Evolutionary conservation across 176 grass and related monocot genomes (phyloP).

Genomic region (Pharus latifolius): DNA sequence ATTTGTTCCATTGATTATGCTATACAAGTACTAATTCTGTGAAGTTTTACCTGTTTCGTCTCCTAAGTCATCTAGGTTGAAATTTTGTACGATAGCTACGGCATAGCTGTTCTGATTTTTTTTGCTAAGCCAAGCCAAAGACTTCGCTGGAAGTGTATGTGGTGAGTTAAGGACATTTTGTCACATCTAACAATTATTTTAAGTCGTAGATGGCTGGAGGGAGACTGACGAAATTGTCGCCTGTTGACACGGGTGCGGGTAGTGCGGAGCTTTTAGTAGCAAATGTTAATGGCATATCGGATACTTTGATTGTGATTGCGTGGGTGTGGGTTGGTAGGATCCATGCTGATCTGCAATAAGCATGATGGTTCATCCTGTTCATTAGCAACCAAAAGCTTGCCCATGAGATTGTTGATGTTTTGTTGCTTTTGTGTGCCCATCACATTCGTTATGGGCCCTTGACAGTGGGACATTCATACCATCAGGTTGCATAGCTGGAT

Average conservation of each 20-base stretch:
- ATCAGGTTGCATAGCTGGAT: not conserved
- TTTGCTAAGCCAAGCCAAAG: not conserved
- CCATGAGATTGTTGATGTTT: not conserved
- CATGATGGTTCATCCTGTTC: not conserved
- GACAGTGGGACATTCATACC: not conserved
- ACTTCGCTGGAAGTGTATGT: not conserved
- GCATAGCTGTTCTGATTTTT: not conserved
- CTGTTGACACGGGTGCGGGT: not conserved
- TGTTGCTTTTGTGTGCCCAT: not conserved
- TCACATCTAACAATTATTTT: not conserved
- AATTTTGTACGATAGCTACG: not conserved
- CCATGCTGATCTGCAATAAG: not conserved
- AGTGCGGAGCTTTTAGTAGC: not conserved
- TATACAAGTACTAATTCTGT: not conserved
- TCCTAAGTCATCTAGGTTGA: not conserved
- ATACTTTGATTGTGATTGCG: not conserved
- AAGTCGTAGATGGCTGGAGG: not conserved
- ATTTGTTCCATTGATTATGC: not conserved
- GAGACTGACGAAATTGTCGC: not conserved
- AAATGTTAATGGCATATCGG: not conserved
- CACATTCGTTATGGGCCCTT: not conserved
- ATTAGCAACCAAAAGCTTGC: not conserved
- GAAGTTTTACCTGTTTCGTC: not conserved
- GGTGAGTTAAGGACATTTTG: not conserved
- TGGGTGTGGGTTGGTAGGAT: slow-evolving; percentile 3